phyloP scores from a whole-genome alignment of 331 rosid genomes.

The Pyracantha coccinea region DNA sequence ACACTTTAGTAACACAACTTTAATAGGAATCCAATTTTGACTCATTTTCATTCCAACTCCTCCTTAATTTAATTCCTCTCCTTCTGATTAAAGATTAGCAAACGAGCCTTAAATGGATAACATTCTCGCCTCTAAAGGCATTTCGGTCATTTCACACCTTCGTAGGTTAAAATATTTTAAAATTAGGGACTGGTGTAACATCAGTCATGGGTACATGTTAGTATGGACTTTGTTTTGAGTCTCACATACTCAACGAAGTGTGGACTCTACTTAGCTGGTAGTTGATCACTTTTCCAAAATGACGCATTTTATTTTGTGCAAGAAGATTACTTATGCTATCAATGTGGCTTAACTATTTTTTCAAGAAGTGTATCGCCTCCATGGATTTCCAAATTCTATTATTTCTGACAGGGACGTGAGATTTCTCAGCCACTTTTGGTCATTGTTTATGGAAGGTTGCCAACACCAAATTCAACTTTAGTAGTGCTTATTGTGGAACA shows the following conservation, averaged over 20 bases:
- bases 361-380: not conserved
- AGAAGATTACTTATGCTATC: not conserved
- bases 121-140: too few species aligned
- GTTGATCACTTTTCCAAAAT: not conserved
- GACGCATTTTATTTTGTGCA: not conserved
- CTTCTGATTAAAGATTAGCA: too few species aligned
- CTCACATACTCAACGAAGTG: not conserved
- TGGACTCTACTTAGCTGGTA: not conserved
- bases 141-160: too few species aligned
- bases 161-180: too few species aligned
- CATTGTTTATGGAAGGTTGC: not conserved
- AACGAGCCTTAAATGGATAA: too few species aligned
- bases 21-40: too few species aligned
- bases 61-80: too few species aligned
- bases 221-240: not conserved
- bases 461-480: not conserved
- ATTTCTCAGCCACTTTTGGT: not conserved
- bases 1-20: too few species aligned
- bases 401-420: not conserved
- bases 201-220: not conserved
- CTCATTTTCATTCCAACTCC: too few species aligned
- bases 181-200: too few species aligned
- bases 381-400: not conserved
- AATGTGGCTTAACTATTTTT: not conserved
- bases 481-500: not conserved